Conservation (phyloP, 2,329 filamentous ascomycete genomes). For the Chaetothyriales sp. region DNA sequence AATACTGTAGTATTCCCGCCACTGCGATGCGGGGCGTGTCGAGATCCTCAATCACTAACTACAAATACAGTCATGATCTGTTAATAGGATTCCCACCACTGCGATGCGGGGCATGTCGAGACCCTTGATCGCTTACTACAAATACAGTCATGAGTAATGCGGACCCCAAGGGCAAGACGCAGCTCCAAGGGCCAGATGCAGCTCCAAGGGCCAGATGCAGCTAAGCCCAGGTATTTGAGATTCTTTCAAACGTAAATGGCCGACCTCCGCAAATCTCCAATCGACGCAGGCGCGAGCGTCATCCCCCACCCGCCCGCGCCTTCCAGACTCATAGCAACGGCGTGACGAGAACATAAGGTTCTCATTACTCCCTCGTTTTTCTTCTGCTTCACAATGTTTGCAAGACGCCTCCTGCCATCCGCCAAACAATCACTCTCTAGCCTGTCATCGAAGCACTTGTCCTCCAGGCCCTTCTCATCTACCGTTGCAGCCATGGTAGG, state of each 20-base stretch:
- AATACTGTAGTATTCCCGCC: no score
- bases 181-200: neutral
- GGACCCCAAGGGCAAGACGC: no score
- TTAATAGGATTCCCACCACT: no score
- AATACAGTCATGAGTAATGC: neutral
- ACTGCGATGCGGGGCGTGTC: no score
- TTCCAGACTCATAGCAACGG: neutral
- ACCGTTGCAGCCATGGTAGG: slow-evolving; percentile 18
- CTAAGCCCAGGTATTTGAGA: neutral
- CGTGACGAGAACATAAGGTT: neutral
- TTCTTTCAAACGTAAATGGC: neutral
- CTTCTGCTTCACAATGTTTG: slow-evolving; percentile 7
- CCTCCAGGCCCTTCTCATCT: slow-evolving; percentile 12
- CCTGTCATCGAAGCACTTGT: slow-evolving; percentile 2
- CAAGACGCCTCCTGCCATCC: slow-evolving; percentile 11
- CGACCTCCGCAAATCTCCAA: neutral
- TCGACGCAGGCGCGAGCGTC: neutral
- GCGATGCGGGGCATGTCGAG: neutral
- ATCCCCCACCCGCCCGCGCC: neutral
- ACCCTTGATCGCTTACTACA: neutral
- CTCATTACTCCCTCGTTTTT: neutral
- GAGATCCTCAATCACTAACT: no score
- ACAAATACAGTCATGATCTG: neutral
- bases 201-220: neutral
- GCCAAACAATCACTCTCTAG: slow-evolving; percentile 2